phyloP scores from a whole-genome alignment of 345 rosid genomes.

The Ceriops tagal region DNA sequence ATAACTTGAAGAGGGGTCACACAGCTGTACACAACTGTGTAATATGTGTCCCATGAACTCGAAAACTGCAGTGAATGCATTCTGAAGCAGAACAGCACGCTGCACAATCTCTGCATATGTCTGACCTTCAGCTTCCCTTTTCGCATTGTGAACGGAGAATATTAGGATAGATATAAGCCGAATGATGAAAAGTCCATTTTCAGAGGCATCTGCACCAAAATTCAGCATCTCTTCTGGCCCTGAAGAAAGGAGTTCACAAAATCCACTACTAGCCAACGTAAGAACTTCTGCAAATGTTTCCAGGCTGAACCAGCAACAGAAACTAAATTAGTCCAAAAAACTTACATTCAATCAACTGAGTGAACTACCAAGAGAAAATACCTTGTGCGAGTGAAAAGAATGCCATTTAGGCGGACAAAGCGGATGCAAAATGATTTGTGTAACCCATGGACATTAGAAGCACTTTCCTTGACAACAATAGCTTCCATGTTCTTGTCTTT shows the following conservation, averaged over 20 bases:
- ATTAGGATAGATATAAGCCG: constrained; percentile 68
- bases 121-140: constrained; percentile 76
- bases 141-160: constrained; percentile 65
- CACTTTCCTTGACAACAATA: constrained; percentile 45
- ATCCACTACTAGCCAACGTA: constrained; percentile 52
- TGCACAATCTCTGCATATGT: constrained; percentile 92
- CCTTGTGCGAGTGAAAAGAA: constrained; percentile 97
- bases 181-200: constrained; percentile 64
- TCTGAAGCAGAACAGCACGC: constrained; percentile 80
- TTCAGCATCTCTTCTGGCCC: constrained; percentile 56
- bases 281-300: constrained; percentile 89
- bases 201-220: constrained; percentile 68
- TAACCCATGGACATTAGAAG: constrained; percentile 38
- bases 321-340: not conserved
- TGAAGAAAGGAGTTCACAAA: constrained; percentile 60
- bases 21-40: constrained; percentile 57
- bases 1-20: constrained; percentile 71
- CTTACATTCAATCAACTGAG: constrained; percentile 3
- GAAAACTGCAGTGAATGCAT: constrained; percentile 72
- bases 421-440: constrained; percentile 64
- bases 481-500: constrained; percentile 49
- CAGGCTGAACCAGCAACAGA: constrained; percentile 46
- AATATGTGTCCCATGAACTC: constrained; percentile 64
- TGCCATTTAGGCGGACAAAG: constrained; percentile 86
- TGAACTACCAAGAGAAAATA: constrained; percentile 19